These are phyloP conservation scores for Cladosporium sp. DNA, from an alignment of 2,329 filamentous ascomycete species.

Conservation along the genomic window DNA sequence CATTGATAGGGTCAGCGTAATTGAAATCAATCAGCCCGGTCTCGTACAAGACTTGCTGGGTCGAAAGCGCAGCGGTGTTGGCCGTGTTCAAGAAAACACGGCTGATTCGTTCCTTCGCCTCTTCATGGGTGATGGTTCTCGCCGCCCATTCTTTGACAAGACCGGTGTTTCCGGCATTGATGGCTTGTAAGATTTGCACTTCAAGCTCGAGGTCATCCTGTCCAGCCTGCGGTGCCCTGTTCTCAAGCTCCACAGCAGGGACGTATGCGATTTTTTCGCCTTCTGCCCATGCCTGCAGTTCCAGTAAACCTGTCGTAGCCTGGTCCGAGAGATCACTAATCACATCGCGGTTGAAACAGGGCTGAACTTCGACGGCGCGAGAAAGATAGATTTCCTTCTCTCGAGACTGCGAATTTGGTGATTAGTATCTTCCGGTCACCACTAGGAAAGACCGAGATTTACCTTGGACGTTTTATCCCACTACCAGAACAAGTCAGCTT, in stretches of 20 bases:
- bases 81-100: slow-evolving; percentile 87
- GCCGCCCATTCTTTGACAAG: slow-evolving; percentile 76
- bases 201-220: slow-evolving; percentile 90
- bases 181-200: slow-evolving; percentile 80
- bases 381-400: slow-evolving; percentile 98
- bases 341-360: slow-evolving; percentile 95
- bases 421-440: slow-evolving; percentile 30
- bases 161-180: slow-evolving; percentile 74
- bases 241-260: slow-evolving; percentile 30
- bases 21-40: slow-evolving; percentile 84
- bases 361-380: slow-evolving; percentile 92
- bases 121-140: slow-evolving; percentile 60
- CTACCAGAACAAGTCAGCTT: slow-evolving; percentile 49
- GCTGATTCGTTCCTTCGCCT: slow-evolving; percentile 73
- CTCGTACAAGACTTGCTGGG: slow-evolving; percentile 71
- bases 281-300: slow-evolving; percentile 94
- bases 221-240: slow-evolving; percentile 43
- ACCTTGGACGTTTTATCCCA: slow-evolving; percentile 99
- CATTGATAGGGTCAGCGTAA: slow-evolving; percentile 95
- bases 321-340: slow-evolving; percentile 96
- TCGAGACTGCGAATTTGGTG: slow-evolving; percentile 57
- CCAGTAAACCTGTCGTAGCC: slow-evolving; percentile 91
- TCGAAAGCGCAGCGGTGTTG: slow-evolving; percentile 74
- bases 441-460: slow-evolving; percentile 14
- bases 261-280: slow-evolving; percentile 80